A percentile compares a stretch with the other conserved stretches of the same genome.
Conservation (phyloP, 2,329 filamentous ascomycete species). For the Trichoderma semiorbis region DNA sequence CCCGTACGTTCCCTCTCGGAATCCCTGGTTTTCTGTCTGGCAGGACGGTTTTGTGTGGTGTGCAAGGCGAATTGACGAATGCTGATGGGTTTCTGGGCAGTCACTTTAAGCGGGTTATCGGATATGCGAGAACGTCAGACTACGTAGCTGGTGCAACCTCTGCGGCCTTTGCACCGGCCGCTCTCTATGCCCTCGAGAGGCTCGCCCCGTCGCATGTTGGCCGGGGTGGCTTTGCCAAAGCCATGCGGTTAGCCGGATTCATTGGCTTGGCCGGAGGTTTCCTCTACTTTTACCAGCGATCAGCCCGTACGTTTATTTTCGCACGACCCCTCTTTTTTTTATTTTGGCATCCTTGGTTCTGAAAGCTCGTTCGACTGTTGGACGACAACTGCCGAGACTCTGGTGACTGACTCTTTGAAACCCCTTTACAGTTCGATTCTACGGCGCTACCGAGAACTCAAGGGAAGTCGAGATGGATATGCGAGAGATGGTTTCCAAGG, state of each 20-base stretch:
- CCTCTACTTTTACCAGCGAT: constrained; percentile 80
- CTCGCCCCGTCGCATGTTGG: constrained; percentile 82
- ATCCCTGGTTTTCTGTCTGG: neutral
- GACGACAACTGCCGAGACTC: neutral
- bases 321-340: neutral
- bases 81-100: constrained; percentile 46
- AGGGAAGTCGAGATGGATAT: constrained; percentile 95
- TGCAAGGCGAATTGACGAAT: neutral
- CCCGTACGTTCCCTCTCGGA: constrained; percentile 61
- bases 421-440: constrained; percentile 72
- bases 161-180: constrained; percentile 67
- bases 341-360: neutral
- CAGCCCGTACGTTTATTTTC: constrained; percentile 60
- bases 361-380: neutral
- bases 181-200: constrained; percentile 77
- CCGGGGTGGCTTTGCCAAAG: constrained; percentile 74
- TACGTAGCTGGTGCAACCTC: constrained; percentile 68
- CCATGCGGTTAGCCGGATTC: constrained; percentile 73
- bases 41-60: neutral
- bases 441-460: constrained; percentile 88
- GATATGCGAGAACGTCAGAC: constrained; percentile 83
- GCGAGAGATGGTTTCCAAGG: constrained; percentile 95
- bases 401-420: neutral
- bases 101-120: constrained; percentile 84
- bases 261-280: constrained; percentile 77